Base-by-base conservation (phyloP, 768 basidiomycete genomes). In the Termitomyces sp. region DNA sequence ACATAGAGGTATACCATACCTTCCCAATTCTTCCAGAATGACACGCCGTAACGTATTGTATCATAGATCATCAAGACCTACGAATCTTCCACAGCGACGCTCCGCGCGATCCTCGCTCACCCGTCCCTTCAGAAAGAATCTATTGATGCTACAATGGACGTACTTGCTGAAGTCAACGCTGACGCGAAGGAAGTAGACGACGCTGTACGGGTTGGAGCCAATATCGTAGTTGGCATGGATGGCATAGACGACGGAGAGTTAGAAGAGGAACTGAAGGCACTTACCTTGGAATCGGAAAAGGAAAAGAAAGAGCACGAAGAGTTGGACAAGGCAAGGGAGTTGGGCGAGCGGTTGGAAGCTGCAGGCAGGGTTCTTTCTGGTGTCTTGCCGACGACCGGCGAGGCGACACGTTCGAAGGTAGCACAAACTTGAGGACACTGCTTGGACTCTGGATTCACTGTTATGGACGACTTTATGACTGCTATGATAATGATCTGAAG, bases 101-200 rank as follows among this genome's bases (percentile, higher is more conserved):
- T 98, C 6, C 81, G 81, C 14, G 72, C 83, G 0, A 84, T 98
- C 43, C 82, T 98, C 2, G 75, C 87, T 8, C 85, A 96, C 62
- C 93, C 95, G 0, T 85, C 85, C 0, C 75, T 98, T 12, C 85
- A 87, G 59, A 81, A 84, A n/a, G 86, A 86, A 16, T 81, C 79
- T 49, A 83, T 98, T 46, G 90, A 96, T 56, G 80, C 83, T 62
- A 96, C 94, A 3, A 87, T 96, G 83, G 91, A 95, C 25, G 88
- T 86, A 9, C 78, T 98, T 63, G 87, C 90, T 0, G 88, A 89
- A 59, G 90, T 89, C 2, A 87, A 91, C 60, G 82, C 86, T 1
- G 86, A 94, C 65, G 91, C 92, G 42, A 78, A 77, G 38, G 95
- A 97, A 63, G 77, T 97, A 16, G 90, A 96, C 62, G 82, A 90